A percentile compares a stretch with the other conserved stretches of the same genome.
phyloP scores from a whole-genome alignment of 2,329 filamentous ascomycete species.

The Boeremia lycopersici region DNA sequence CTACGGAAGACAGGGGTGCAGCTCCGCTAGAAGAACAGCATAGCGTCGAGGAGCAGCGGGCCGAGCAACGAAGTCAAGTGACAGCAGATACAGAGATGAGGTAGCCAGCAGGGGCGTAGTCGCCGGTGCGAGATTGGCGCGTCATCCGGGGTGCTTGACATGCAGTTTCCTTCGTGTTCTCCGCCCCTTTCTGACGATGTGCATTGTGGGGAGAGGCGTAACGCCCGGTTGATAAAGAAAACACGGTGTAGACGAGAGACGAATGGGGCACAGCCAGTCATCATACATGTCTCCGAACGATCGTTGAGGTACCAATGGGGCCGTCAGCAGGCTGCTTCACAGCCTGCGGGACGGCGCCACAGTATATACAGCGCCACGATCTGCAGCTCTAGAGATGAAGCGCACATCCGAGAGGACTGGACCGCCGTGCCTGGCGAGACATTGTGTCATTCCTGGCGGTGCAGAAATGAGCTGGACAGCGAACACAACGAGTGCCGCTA shows the following conservation, averaged over 20 bases:
- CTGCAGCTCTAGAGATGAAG: constrained; percentile 18
- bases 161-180: constrained; percentile 13
- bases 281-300: constrained; percentile 35
- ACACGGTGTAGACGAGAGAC: constrained; percentile 19
- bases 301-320: constrained; percentile 30
- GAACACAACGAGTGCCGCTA: constrained; percentile 29
- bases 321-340: constrained; percentile 14
- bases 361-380: constrained; percentile 38
- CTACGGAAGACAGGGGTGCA: constrained; percentile 44
- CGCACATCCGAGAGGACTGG: constrained; percentile 26
- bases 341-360: constrained; percentile 36
- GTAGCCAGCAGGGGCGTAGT: constrained; percentile 33
- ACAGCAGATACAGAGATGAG: constrained; percentile 37
- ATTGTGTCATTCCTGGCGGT: constrained; percentile 32
- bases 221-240: constrained; percentile 27
- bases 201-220: constrained; percentile 42
- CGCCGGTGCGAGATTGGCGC: constrained; percentile 39
- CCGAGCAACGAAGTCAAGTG: constrained; percentile 47
- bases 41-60: constrained; percentile 49
- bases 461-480: constrained; percentile 26
- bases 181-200: constrained; percentile 35
- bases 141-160: constrained; percentile 16
- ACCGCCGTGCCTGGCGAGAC: constrained; percentile 34
- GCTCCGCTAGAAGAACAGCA: constrained; percentile 46
- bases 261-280: constrained; percentile 28